Percentiles rank a stretch among this genome's conserved stretches.
Conservation (phyloP, 805 yeast species). For the Phaffomyces thermotolerans region DNA sequence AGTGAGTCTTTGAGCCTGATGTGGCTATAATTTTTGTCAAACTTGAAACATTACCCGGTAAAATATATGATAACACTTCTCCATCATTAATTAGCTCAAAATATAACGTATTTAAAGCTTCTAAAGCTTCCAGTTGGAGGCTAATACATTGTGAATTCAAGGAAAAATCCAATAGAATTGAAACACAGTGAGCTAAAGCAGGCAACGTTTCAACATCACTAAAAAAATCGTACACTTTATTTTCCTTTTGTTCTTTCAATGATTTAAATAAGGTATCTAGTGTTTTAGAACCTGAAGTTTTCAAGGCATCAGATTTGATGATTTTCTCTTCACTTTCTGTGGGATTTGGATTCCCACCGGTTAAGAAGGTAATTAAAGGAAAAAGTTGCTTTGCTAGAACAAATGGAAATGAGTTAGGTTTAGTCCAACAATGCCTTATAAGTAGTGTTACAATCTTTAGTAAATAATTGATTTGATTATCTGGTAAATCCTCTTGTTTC, state of each 20-base stretch:
- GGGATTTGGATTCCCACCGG: constrained; percentile 39
- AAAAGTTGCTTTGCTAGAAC: constrained; percentile 38
- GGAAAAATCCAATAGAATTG: constrained; percentile 33
- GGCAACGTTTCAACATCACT: constrained; percentile 32
- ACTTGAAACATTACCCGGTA: constrained; percentile 46
- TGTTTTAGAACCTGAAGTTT: constrained; percentile 29
- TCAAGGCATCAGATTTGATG: constrained; percentile 30
- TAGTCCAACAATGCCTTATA: constrained; percentile 42
- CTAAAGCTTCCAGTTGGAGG: constrained; percentile 28
- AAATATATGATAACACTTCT: constrained; percentile 39
- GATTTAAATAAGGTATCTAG: constrained; percentile 27
- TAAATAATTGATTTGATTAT: constrained; percentile 37
- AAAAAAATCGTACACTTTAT: constrained; percentile 21
- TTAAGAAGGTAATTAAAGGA: constrained; percentile 38
- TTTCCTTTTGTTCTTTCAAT: constrained; percentile 17
- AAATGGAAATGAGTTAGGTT: constrained; percentile 28
- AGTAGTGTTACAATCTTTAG: constrained; percentile 38
- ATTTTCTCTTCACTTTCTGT: constrained; percentile 19
- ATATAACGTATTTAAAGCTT: constrained; percentile 29
- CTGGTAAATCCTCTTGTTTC: constrained; percentile 39
- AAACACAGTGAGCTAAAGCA: constrained; percentile 40
- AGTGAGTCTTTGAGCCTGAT: constrained; percentile 29
- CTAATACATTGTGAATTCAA: constrained; percentile 22
- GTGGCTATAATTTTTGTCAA: constrained; percentile 31
- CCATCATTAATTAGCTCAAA: constrained; percentile 34